Base-by-base conservation (phyloP, 768 basidiomycete genomes). In the Tulasnella sp. region DNA sequence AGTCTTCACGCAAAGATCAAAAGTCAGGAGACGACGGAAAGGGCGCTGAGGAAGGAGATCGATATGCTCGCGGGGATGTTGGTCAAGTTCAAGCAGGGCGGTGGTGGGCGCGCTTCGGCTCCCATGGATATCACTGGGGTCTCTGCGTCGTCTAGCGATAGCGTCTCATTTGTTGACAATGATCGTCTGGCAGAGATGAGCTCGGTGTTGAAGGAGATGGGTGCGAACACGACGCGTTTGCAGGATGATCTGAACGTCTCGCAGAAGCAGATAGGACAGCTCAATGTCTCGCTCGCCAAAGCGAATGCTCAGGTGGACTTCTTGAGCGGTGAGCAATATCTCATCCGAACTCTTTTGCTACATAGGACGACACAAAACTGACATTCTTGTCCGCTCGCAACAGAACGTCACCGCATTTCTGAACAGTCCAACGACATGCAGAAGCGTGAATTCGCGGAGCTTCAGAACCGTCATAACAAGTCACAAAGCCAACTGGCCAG, bases 11-110 rank as follows among this genome's bases (percentile, higher is more conserved):
- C 80, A 12, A 84, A 92, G 68, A 74, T 96, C 11, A 89, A 93
- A 62, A 73, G 77, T 42, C 84, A 91, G 70, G 84, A 86, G 71
- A 81, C 80, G 70, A 76, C 83, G 46, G 82, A 89, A 43, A 84
- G 88, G 65, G 83, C 85, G 8, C 87, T 86, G 59, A 78, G 85
- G 71, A 87, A 87, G 70, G 94, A 98, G 71, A 74, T 91, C 4
- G 96, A 96, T 64, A 80, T 89, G 46, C 78, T 93, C 63, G 84
- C 82, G 65, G 77, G 78, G 41, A 80, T 96, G 77, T 75, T 92
- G 15, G 75, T 76, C 17, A 73, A 87, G 52, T 74, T 76, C 79
- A 65, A 53, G 42, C 76, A 68, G 25, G 68, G 66, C 19, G 56
- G 51, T 10, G 27, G 41, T 22, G 63, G 61, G 11, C 53, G 54